A percentile compares a stretch with the other conserved stretches of the same genome.
These are phyloP conservation scores for Ilyonectria sp. DNA, from an alignment of 2,329 filamentous ascomycete species.

Conservation along the genomic window DNA sequence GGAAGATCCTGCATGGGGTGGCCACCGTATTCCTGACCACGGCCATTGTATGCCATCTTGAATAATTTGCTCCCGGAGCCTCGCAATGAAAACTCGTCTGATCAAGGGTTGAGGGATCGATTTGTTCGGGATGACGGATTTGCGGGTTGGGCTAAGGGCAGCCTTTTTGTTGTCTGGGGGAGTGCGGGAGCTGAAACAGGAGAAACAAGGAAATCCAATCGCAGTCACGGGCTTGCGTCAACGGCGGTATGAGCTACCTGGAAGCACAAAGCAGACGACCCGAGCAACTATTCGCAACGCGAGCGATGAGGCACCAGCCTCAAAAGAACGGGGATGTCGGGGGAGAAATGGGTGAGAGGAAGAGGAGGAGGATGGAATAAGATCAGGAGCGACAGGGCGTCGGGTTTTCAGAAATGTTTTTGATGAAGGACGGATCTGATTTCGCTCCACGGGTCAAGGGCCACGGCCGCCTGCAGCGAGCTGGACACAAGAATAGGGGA, in stretches of 20 bases:
- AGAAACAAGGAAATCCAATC: constrained; percentile 43
- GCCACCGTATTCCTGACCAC: constrained; percentile 70
- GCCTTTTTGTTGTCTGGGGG: constrained; percentile 42
- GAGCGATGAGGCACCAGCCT: constrained; percentile 52
- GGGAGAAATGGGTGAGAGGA: constrained; percentile 39
- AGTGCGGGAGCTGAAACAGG: constrained; percentile 48
- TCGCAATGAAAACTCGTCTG: constrained; percentile 38
- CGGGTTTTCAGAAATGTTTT: constrained; percentile 49
- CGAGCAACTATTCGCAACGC: constrained; percentile 42
- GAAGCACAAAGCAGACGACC: constrained; percentile 19
- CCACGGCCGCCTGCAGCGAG: constrained; percentile 28
- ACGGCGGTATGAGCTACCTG: constrained; percentile 35
- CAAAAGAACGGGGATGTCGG: constrained; percentile 50
- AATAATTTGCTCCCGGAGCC: constrained; percentile 41
- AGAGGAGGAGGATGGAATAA: constrained; percentile 43
- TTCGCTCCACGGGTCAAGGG: constrained; percentile 44
- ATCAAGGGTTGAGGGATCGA: constrained; percentile 36
- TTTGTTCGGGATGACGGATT: constrained; percentile 32
- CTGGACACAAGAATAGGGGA: constrained; percentile 50
- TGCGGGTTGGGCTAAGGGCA: constrained; percentile 32
- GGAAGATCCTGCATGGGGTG: constrained; percentile 79
- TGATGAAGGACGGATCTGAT: constrained; percentile 49
- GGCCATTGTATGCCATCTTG: constrained; percentile 74
- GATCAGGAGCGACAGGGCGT: constrained; percentile 30
- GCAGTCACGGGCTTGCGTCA: constrained; percentile 47